Conservation (phyloP, 2,329 filamentous ascomycete species). For the Berkeleyomyces rouxiae region DNA sequence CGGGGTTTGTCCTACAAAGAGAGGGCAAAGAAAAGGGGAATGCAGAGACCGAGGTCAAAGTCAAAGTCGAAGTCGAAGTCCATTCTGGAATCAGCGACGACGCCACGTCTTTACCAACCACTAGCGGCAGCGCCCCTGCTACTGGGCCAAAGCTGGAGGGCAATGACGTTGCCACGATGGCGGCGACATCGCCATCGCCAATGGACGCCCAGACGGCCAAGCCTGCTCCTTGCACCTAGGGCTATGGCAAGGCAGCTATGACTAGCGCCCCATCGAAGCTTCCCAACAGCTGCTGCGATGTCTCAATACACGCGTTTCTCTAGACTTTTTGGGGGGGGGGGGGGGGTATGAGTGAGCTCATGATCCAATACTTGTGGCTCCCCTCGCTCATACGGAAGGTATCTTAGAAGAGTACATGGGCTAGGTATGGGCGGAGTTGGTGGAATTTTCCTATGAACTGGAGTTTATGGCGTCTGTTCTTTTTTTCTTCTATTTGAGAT, state of each 20-base stretch:
- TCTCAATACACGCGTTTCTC: too few relatives aligned
- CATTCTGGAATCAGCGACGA: constrained; percentile 12
- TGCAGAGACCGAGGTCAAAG: constrained; percentile 21
- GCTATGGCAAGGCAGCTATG: not conserved
- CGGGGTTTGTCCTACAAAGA: constrained; percentile 33
- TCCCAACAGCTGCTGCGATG: too few relatives aligned
- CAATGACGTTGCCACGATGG: not conserved
- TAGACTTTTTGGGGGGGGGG: too few relatives aligned
- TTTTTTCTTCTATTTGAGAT: too few relatives aligned
- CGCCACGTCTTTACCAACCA: not conserved
- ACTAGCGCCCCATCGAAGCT: not conserved
- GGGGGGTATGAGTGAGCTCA: too few relatives aligned
- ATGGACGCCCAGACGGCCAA: not conserved
- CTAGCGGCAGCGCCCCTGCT: not conserved
- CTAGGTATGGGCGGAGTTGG: too few relatives aligned
- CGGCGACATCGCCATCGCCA: not conserved
- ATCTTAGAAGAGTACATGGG: too few relatives aligned
- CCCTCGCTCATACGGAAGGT: too few relatives aligned
- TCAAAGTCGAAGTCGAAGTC: constrained; percentile 15
- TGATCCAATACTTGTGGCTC: too few relatives aligned
- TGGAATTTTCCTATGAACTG: too few relatives aligned
- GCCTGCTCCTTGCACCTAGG: not conserved
- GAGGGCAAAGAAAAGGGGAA: constrained; percentile 22
- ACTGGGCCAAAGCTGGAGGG: not conserved
- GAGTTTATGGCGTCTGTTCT: too few relatives aligned